These are phyloP conservation scores for Phycomyces blakesleeanus DNA, from an alignment of 192 early-diverging fungal genomes.

Conservation along the genomic window DNA sequence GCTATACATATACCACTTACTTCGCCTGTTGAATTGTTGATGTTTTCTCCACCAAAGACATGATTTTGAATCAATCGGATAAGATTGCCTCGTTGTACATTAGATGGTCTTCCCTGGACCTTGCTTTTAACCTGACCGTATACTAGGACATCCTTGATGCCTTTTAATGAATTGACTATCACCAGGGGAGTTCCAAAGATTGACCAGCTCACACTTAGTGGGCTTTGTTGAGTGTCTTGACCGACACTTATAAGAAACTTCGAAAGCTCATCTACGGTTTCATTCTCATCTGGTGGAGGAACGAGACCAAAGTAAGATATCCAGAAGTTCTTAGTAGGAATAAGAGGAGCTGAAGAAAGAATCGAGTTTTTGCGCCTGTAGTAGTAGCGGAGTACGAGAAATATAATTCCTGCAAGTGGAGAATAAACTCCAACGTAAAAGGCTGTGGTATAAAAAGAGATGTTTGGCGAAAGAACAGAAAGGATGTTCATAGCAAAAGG, in stretches of 20 bases:
- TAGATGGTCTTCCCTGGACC: not conserved
- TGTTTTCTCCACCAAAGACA: constrained; percentile 33
- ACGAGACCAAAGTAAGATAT: constrained; percentile 21
- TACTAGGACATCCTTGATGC: constrained; percentile 33
- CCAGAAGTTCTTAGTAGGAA: constrained; percentile 19
- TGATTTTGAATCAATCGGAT: constrained; percentile 23
- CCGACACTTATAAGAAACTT: constrained; percentile 21
- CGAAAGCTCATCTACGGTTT: constrained; percentile 20
- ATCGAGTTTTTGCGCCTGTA: constrained; percentile 13
- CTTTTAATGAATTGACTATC: constrained; percentile 26
- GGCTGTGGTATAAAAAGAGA: no score
- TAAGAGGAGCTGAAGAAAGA: constrained; percentile 10
- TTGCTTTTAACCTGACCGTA: constrained; percentile 30
- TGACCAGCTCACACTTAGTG: constrained; percentile 29
- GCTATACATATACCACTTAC: constrained; percentile 4
- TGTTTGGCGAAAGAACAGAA: no score
- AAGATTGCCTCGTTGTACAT: constrained; percentile 29
- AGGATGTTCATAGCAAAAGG: no score
- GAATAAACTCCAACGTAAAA: no score
- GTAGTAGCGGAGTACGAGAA: not conserved
- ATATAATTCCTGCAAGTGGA: no score
- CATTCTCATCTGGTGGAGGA: constrained; percentile 26
- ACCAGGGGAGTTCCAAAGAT: constrained; percentile 25
- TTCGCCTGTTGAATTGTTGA: constrained; percentile 32
- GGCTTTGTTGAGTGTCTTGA: constrained; percentile 10